Conservation (phyloP, 192 early-diverging fungal genomes). For the Coemansia nantahalensis region DNA sequence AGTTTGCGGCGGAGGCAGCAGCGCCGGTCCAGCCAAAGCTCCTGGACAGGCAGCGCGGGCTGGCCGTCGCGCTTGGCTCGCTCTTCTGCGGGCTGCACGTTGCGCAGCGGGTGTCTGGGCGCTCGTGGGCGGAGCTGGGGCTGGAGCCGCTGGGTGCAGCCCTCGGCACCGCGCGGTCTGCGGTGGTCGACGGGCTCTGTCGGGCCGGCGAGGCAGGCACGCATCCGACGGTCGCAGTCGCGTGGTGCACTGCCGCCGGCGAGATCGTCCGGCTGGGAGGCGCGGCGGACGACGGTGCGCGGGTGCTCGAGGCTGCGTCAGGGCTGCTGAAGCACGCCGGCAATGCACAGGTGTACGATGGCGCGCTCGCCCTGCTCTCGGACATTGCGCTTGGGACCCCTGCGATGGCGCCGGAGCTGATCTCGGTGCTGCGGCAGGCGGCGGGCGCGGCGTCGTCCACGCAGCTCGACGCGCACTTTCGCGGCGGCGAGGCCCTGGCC, state of each 20-base stretch:
- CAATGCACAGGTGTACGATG: conserved; percentile 79
- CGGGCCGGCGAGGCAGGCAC: conserved; percentile 29
- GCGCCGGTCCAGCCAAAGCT: conserved; percentile 16
- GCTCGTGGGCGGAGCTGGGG: conserved; percentile 29
- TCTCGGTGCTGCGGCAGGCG: conserved; percentile 56
- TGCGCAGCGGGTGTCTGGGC: conserved; percentile 8
- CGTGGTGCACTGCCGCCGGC: conserved; percentile 65
- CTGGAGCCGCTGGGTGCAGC: conserved; percentile 3
- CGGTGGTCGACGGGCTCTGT: background rate
- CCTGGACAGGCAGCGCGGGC: conserved; percentile 65
- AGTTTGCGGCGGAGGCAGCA: conserved; percentile 6
- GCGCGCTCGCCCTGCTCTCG: conserved; percentile 64
- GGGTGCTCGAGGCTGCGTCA: conserved; percentile 24
- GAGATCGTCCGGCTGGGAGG: conserved; percentile 57
- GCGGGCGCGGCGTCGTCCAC: conserved; percentile 61
- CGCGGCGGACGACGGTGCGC: background rate
- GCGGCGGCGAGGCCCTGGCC: conserved; percentile 78
- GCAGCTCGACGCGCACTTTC: conserved; percentile 81
- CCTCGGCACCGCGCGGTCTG: background rate
- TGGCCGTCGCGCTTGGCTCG: conserved; percentile 67
- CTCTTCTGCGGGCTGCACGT: conserved; percentile 47
- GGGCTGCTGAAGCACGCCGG: conserved; percentile 59
- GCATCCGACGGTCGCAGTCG: conserved; percentile 55
- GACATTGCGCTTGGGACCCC: conserved; percentile 58
- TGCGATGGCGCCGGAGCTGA: conserved; percentile 20